Conservation (phyloP, 805 yeast species). For the Scheffersomyces coipomensis region DNA sequence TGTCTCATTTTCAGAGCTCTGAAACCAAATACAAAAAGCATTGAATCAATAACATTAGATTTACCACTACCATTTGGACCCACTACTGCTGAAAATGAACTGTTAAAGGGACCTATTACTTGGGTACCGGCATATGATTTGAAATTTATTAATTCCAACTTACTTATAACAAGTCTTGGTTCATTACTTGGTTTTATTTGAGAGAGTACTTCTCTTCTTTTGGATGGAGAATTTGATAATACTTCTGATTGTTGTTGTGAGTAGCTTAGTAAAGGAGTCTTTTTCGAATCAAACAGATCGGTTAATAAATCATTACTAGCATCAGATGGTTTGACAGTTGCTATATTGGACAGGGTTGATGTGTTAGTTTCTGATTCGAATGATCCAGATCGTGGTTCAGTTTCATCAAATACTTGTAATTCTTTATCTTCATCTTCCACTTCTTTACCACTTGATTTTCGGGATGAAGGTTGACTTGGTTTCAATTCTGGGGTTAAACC, state of each 20-base stretch:
- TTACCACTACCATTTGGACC: slow-evolving; percentile 99
- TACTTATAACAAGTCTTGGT: slow-evolving; percentile 72
- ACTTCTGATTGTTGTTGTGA: slow-evolving; percentile 27
- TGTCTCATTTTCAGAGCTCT: slow-evolving; percentile 97
- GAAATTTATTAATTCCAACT: slow-evolving; percentile 76
- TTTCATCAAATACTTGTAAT: background rate
- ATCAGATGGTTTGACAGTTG: background rate
- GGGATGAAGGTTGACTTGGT: background rate
- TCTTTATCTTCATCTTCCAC: background rate
- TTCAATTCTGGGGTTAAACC: background rate
- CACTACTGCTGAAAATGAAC: slow-evolving; percentile 93
- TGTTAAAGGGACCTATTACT: slow-evolving; percentile 89
- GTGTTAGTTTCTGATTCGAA: background rate
- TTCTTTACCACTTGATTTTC: background rate
- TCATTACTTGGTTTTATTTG: slow-evolving; percentile 17
- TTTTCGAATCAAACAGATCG: background rate
- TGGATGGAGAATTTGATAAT: slow-evolving; percentile 23
- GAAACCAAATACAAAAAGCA: slow-evolving; percentile 95
- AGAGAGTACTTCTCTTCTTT: slow-evolving; percentile 18
- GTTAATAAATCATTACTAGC: background rate
- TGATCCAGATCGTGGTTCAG: background rate
- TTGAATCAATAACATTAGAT: slow-evolving; percentile 94
- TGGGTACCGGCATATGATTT: slow-evolving; percentile 95
- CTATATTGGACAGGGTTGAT: slow-evolving; percentile 1
- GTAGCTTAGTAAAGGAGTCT: slow-evolving; percentile 15